Conservation (phyloP, 164 flowering plant species). For the Saururus chinensis region DNA sequence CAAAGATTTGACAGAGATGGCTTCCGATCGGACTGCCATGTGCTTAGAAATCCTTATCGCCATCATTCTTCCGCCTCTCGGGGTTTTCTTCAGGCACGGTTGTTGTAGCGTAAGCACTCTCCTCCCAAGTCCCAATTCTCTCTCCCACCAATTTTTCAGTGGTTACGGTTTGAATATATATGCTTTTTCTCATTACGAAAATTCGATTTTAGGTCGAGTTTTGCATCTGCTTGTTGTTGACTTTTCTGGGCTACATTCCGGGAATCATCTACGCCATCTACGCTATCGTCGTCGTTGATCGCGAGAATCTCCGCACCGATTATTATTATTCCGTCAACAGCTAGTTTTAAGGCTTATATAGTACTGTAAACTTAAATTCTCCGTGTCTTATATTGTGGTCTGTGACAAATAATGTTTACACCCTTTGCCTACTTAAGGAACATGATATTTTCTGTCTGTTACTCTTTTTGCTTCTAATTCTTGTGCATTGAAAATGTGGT, state of each 20-base stretch:
- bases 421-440: not conserved
- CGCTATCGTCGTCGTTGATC: conserved; percentile 16
- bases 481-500: not conserved
- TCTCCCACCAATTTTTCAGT: not conserved
- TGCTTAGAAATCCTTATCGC: conserved; percentile 47
- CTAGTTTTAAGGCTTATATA: not conserved
- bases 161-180: not conserved
- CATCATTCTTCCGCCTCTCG: conserved; percentile 63
- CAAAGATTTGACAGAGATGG: not conserved
- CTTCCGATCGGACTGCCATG: conserved; percentile 1
- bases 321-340: conserved; percentile 1
- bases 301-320: conserved; percentile 1
- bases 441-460: too few relatives aligned
- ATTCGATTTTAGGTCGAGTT: conserved; percentile 34
- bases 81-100: conserved; percentile 64
- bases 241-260: conserved; percentile 42
- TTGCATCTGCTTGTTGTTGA: conserved; percentile 46
- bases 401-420: not conserved
- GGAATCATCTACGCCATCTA: conserved; percentile 53
- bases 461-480: too few relatives aligned
- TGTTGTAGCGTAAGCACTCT: conserved; percentile 28
- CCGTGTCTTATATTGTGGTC: too few relatives aligned
- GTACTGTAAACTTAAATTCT: not conserved
- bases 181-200: not conserved
- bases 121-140: not conserved